phyloP scores from a whole-genome alignment of 768 basidiomycete genomes.

The Neoboletus magnificus region DNA sequence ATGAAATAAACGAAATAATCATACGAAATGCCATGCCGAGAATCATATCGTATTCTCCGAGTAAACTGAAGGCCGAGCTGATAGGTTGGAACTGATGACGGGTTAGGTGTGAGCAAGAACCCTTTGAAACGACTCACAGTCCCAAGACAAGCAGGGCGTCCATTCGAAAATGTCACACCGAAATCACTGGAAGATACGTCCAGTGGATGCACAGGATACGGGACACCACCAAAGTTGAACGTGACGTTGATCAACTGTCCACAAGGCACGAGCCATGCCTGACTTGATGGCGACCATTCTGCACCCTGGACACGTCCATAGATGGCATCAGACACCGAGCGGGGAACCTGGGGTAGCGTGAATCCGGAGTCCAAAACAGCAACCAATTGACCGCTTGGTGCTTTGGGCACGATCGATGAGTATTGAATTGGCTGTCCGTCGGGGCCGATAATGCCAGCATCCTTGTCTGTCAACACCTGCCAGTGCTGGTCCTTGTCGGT shows the following conservation, averaged over 20 bases:
- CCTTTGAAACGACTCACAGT: constrained; percentile 44
- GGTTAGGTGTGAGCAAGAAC: constrained; percentile 5
- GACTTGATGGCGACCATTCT: constrained; percentile 49
- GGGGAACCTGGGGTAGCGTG: constrained; percentile 68
- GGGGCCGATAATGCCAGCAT: constrained; percentile 69
- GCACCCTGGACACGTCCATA: constrained; percentile 78
- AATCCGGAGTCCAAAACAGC: constrained; percentile 76
- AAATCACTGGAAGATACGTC: constrained; percentile 64
- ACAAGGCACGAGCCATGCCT: constrained; percentile 75
- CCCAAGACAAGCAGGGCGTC: constrained; percentile 62
- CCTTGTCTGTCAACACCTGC: constrained; percentile 67
- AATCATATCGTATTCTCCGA: constrained; percentile 80
- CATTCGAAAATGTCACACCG: constrained; percentile 37
- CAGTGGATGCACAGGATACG: constrained; percentile 73
- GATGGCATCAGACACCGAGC: constrained; percentile 73
- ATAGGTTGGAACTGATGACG: constrained; percentile 72
- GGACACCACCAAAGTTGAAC: constrained; percentile 65
- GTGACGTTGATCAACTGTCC: constrained; percentile 67
- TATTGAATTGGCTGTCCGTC: constrained; percentile 62
- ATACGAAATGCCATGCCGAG: constrained; percentile 77
- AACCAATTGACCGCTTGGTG: constrained; percentile 60
- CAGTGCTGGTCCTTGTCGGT: constrained; percentile 74
- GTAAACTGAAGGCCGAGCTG: constrained; percentile 71
- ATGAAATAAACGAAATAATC: constrained; percentile 21
- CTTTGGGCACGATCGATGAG: constrained; percentile 65